phyloP scores from a whole-genome alignment of 176 grass and related monocot genomes.

The Zoysia pacifica region DNA sequence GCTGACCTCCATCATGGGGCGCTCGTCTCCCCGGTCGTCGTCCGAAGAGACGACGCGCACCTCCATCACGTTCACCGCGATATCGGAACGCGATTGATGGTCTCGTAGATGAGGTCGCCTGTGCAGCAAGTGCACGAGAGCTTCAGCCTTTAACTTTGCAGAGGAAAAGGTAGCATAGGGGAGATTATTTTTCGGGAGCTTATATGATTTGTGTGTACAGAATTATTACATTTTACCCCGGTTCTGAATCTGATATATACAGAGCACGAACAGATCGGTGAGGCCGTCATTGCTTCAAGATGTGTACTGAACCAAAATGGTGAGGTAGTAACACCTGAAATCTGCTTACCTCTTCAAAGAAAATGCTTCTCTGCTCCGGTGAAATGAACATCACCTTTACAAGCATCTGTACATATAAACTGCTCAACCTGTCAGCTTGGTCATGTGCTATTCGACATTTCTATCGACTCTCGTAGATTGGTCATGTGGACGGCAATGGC shows the following conservation, averaged over 20 bases:
- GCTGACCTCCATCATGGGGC: slow-evolving; percentile 53
- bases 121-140: neutral
- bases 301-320: neutral
- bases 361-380: neutral
- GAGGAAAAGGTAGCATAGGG: slow-evolving; percentile 37
- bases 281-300: neutral
- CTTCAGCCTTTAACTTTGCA: neutral
- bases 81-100: slow-evolving; percentile 47
- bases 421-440: neutral
- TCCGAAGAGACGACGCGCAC: slow-evolving; percentile 56
- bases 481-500: neutral
- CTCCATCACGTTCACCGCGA: slow-evolving; percentile 67
- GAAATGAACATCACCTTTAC: neutral
- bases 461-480: neutral
- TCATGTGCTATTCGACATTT: neutral
- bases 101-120: neutral
- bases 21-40: slow-evolving; percentile 44
- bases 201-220: slow-evolving; percentile 25
- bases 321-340: neutral
- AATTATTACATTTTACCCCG: neutral
- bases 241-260: neutral
- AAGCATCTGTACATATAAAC: neutral
- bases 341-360: neutral
- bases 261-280: slow-evolving; percentile 3
- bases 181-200: neutral